phyloP scores from a whole-genome alignment of 352 stramenopile genomes.

The Globisporangium carolinianum region DNA sequence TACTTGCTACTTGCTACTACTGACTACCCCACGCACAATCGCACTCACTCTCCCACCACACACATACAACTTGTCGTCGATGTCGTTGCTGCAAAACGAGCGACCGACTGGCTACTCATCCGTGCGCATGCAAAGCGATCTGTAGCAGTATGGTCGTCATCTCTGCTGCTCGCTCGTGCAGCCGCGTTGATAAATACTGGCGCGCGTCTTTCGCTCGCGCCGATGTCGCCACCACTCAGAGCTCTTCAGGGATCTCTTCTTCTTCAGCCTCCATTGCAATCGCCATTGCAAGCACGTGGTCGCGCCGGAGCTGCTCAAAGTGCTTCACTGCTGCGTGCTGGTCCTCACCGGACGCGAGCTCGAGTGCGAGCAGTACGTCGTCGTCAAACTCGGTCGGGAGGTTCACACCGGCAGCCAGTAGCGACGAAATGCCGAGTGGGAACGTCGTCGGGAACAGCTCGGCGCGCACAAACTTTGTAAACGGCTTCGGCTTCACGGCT shows the following conservation, averaged over 20 bases:
- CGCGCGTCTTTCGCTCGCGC: not conserved
- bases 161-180: not conserved
- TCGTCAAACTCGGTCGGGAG: conserved; percentile 44
- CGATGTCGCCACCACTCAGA: conserved; percentile 12
- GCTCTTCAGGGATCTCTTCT: conserved; percentile 33
- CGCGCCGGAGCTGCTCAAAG: conserved; percentile 47
- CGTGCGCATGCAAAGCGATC: too few relatives aligned
- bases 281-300: conserved; percentile 42
- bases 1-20: too few relatives aligned
- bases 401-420: conserved; percentile 27
- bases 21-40: too few relatives aligned
- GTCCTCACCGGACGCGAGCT: conserved; percentile 53
- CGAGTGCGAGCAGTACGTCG: conserved; percentile 55
- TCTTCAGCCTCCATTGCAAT: conserved; percentile 49
- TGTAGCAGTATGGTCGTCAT: too few relatives aligned
- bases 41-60: too few relatives aligned
- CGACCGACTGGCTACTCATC: too few relatives aligned
- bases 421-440: conserved; percentile 39
- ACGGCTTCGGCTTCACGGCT: conserved; percentile 35
- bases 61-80: too few relatives aligned
- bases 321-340: conserved; percentile 59
- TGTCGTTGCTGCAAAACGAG: too few relatives aligned
- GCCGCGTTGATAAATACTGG: conserved; percentile 30
- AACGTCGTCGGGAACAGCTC: conserved; percentile 47
- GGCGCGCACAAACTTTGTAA: conserved; percentile 46